phyloP scores from a whole-genome alignment of 352 stramenopile genomes.

The Phytophthora foliorum region DNA sequence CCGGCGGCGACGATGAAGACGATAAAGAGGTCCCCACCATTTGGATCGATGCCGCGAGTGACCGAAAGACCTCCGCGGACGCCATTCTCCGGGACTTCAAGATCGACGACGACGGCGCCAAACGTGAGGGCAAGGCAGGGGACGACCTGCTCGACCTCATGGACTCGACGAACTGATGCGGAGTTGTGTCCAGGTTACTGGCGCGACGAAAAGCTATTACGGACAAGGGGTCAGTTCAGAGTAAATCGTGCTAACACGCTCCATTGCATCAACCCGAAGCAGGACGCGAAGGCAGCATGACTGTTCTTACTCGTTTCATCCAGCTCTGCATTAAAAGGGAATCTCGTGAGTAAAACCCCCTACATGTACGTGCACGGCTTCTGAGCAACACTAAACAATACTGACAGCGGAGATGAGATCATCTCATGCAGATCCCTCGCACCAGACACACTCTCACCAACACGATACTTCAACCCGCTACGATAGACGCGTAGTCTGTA shows the following conservation, averaged over 20 bases:
- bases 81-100: constrained; percentile 73
- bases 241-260: not conserved
- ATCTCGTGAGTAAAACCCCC: not conserved
- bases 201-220: not conserved
- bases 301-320: constrained; percentile 27
- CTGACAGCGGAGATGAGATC: constrained; percentile 5
- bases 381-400: constrained; percentile 26
- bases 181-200: not conserved
- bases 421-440: not conserved
- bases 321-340: constrained; percentile 18
- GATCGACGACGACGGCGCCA: constrained; percentile 53
- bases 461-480: constrained; percentile 35
- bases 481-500: constrained; percentile 83
- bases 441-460: constrained; percentile 25
- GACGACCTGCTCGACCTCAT: constrained; percentile 92
- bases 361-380: not conserved
- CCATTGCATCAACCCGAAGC: not conserved
- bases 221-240: constrained; percentile 1
- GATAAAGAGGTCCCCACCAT: constrained; percentile 78
- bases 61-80: constrained; percentile 65
- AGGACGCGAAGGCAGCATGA: not conserved
- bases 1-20: constrained; percentile 63
- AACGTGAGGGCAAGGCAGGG: constrained; percentile 55
- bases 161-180: constrained; percentile 66
- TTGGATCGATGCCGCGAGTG: constrained; percentile 83